phyloP scores from a whole-genome alignment of 2,329 filamentous ascomycete species.

The Neopestalotiopsis sp. region DNA sequence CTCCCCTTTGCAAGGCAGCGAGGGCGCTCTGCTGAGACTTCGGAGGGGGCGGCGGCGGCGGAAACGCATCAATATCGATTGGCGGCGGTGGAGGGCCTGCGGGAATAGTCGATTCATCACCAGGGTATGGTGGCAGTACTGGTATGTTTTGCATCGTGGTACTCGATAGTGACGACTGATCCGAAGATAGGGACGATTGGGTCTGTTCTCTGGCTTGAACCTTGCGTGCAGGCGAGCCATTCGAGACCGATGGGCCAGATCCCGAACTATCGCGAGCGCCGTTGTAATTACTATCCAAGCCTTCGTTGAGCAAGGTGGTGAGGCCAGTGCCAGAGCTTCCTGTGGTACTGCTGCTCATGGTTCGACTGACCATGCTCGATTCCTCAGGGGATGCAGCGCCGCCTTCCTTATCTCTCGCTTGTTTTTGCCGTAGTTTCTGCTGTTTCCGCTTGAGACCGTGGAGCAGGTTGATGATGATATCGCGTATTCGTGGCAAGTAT shows the following conservation, averaged over 20 bases:
- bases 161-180: slow-evolving; percentile 75
- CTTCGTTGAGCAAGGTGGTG: slow-evolving; percentile 65
- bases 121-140: slow-evolving; percentile 74
- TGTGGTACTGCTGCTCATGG: slow-evolving; percentile 64
- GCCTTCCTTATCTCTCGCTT: slow-evolving; percentile 61
- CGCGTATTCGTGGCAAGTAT: slow-evolving; percentile 91
- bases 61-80: slow-evolving; percentile 69
- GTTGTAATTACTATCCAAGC: slow-evolving; percentile 59
- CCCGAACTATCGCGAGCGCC: slow-evolving; percentile 40
- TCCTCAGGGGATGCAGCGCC: slow-evolving; percentile 41
- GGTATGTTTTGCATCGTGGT: slow-evolving; percentile 78
- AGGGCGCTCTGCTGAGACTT: slow-evolving; percentile 89
- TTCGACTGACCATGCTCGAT: slow-evolving; percentile 49
- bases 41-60: slow-evolving; percentile 78
- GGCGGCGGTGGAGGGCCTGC: slow-evolving; percentile 49
- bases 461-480: slow-evolving; percentile 97
- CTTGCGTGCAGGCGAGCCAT: slow-evolving; percentile 54
- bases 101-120: slow-evolving; percentile 60
- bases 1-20: slow-evolving; percentile 87
- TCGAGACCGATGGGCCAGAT: slow-evolving; percentile 33
- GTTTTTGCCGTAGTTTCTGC: slow-evolving; percentile 77
- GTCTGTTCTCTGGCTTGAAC: slow-evolving; percentile 58
- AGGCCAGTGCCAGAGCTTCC: slow-evolving; percentile 63
- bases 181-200: slow-evolving; percentile 56
- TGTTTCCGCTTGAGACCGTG: slow-evolving; percentile 98